phyloP scores from a whole-genome alignment of 208 protist species.

The Endotrypanum monterogeii region DNA sequence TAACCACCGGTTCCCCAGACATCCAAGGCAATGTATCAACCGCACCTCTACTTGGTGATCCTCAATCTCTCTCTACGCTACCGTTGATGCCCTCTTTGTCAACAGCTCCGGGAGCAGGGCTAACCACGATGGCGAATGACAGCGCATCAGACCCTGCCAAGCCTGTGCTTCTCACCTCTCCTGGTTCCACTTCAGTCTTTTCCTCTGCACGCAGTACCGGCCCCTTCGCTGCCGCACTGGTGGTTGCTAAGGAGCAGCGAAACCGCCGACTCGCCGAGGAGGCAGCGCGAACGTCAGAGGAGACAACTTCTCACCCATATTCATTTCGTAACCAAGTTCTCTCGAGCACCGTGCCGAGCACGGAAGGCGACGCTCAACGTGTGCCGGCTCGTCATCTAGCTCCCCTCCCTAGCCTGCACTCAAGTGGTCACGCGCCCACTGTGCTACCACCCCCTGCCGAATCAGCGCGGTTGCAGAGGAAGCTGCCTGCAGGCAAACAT shows the following conservation, averaged over 20 bases:
- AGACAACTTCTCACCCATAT: constrained; percentile 13
- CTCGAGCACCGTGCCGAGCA: constrained; percentile 15
- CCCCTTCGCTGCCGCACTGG: constrained; percentile 13
- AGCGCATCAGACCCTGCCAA: background rate
- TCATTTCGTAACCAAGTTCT: constrained; percentile 27
- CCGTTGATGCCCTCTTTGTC: background rate
- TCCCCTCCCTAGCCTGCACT: constrained; percentile 4
- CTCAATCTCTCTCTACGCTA: background rate
- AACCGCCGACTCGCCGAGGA: constrained; percentile 14
- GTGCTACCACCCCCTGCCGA: constrained; percentile 17
- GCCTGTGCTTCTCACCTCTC: background rate
- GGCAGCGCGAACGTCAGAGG: background rate
- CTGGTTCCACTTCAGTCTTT: background rate
- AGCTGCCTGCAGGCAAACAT: constrained; percentile 22
- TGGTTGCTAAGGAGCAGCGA: constrained; percentile 28
- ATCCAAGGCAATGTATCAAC: background rate
- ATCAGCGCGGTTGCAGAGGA: constrained; percentile 23
- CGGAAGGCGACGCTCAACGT: constrained; percentile 31
- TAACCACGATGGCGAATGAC: background rate
- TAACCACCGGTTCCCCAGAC: background rate
- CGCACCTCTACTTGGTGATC: background rate
- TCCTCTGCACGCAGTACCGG: background rate
- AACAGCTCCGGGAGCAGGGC: background rate
- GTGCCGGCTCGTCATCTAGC: constrained; percentile 3
- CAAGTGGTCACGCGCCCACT: constrained; percentile 1